phyloP scores from a whole-genome alignment of 768 basidiomycete species.

The Hygrocybe coccinea region DNA sequence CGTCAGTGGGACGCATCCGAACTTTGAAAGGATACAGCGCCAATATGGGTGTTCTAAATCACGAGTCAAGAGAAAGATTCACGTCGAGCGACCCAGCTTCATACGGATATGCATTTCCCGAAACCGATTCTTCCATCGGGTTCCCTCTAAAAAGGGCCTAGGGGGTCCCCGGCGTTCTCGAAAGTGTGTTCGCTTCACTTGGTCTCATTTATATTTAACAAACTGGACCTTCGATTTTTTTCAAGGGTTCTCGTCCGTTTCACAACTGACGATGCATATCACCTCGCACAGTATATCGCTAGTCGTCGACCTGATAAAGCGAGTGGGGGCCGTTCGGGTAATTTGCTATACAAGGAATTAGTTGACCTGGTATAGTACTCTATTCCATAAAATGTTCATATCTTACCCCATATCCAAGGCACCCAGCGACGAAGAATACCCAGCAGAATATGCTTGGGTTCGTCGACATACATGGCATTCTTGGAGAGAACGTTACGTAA shows the following conservation, averaged over 20 bases:
- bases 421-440: neutral
- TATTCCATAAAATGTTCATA: neutral
- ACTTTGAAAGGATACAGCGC: neutral
- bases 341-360: constrained; percentile 77
- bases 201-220: neutral
- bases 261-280: constrained; percentile 67
- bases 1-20: neutral
- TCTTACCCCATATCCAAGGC: neutral
- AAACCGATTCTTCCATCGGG: neutral
- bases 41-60: neutral
- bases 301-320: constrained; percentile 77
- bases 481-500: constrained; percentile 71
- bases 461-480: constrained; percentile 83
- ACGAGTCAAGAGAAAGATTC: neutral
- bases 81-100: neutral
- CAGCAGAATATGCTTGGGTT: constrained; percentile 71
- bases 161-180: neutral
- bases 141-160: neutral
- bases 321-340: constrained; percentile 75
- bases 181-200: neutral
- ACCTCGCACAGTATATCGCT: constrained; percentile 74
- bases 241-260: constrained; percentile 32
- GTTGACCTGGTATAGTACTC: constrained; percentile 54
- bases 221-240: neutral
- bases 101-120: neutral